Conservation (phyloP, 768 basidiomycete genomes). For the Agrocybe chaxingu region DNA sequence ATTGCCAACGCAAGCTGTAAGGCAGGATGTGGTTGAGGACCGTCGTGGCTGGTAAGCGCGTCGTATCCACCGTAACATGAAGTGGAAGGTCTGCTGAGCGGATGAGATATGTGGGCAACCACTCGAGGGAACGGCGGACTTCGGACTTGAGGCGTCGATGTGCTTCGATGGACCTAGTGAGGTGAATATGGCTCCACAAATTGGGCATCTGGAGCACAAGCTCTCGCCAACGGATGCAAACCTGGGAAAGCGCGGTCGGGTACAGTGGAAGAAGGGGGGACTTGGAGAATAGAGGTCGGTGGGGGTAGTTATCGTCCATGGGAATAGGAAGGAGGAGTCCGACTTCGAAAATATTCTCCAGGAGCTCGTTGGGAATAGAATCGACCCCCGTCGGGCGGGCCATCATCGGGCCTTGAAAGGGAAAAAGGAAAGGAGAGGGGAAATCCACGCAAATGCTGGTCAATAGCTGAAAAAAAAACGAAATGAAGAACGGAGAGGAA, state of each 20-base stretch:
- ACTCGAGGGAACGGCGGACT: conserved; percentile 16
- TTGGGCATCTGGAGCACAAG: conserved; percentile 16
- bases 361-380: conserved; percentile 24
- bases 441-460: not conserved
- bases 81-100: conserved; percentile 18
- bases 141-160: conserved; percentile 18
- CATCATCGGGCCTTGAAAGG: conserved; percentile 1
- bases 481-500: not conserved
- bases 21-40: conserved; percentile 8
- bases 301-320: conserved; percentile 22
- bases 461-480: not conserved
- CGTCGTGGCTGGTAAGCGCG: conserved; percentile 15
- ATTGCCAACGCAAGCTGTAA: conserved; percentile 19
- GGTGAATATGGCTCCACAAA: conserved; percentile 20
- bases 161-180: conserved; percentile 19
- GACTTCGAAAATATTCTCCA: conserved; percentile 23
- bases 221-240: conserved; percentile 22
- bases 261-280: conserved; percentile 13
- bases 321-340: conserved; percentile 15
- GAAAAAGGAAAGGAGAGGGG: not conserved
- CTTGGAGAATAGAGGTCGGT: conserved; percentile 24
- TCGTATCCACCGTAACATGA: conserved; percentile 25
- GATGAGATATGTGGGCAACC: conserved; percentile 19
- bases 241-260: conserved; percentile 18
- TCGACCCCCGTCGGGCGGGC: conserved; percentile 9